Evolutionary conservation across 169 alveolate genomes (phyloP).

Genomic region (Neospora caninum): DNA sequence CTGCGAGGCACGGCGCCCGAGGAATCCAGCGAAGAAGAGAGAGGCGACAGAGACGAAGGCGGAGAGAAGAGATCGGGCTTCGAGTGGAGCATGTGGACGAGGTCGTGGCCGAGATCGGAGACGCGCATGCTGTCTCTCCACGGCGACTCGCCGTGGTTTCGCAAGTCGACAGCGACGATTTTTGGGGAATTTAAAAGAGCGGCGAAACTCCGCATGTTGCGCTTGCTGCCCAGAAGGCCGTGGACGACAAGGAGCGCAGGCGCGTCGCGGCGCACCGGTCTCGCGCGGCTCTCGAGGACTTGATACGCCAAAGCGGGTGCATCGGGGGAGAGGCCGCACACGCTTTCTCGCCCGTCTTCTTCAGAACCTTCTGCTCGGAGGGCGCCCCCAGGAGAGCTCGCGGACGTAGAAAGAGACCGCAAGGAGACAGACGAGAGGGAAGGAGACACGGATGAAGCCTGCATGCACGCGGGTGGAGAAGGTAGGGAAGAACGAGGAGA

Average conservation of each 20-base stretch:
- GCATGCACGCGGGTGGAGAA: too few relatives aligned
- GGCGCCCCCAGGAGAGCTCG: too few relatives aligned
- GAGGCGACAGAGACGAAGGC: background rate
- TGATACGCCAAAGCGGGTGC: background rate
- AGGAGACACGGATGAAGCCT: too few relatives aligned
- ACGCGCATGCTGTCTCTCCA: background rate
- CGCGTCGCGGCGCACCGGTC: background rate
- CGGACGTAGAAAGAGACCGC: too few relatives aligned
- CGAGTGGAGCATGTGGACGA: background rate
- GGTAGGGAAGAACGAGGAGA: too few relatives aligned
- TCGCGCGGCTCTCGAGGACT: background rate
- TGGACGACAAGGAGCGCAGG: background rate
- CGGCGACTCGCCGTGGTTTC: conserved; percentile 12
- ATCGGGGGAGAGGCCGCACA: background rate
- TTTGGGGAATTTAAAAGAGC: background rate
- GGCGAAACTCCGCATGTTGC: background rate
- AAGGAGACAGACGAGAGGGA: too few relatives aligned
- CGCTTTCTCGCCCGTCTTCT: background rate
- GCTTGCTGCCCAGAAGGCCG: conserved; percentile 15
- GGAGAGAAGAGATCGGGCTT: background rate
- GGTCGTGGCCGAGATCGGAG: background rate
- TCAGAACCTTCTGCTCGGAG: background rate
- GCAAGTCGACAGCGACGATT: background rate
- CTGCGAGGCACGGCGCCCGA: background rate
- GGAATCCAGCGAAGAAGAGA: background rate